These are phyloP conservation scores for Toxicodendron radicans DNA, from an alignment of 345 rosid species.

Conservation along the genomic window DNA sequence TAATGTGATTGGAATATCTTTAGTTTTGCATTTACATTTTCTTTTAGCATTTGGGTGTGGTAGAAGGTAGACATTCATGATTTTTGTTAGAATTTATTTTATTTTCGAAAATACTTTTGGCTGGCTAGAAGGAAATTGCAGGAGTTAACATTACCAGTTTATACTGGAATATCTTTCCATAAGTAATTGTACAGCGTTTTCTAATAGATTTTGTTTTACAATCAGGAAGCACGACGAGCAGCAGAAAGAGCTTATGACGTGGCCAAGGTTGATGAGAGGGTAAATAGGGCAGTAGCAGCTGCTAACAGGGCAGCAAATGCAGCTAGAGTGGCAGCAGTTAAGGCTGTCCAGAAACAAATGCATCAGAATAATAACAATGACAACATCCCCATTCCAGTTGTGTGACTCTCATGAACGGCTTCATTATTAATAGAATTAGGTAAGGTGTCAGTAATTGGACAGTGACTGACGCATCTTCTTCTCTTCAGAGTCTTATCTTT, in stretches of 20 bases:
- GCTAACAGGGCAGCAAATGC: constrained; percentile 93
- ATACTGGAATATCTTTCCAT: not conserved
- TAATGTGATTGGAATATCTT: not conserved
- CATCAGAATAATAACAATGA: constrained; percentile 41
- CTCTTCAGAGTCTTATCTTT: constrained; percentile 19
- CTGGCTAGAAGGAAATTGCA: not conserved
- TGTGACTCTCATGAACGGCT: constrained; percentile 23
- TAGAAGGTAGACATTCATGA: not conserved
- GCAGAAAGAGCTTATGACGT: constrained; percentile 85
- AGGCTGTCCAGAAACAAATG: constrained; percentile 82
- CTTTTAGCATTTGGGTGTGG: not conserved
- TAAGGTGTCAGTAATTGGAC: constrained; percentile 12
- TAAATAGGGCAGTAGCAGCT: constrained; percentile 77
- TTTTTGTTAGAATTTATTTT: not conserved
- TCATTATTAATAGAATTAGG: constrained; percentile 5
- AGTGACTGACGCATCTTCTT: constrained; percentile 21
- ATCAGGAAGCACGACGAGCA: constrained; percentile 83
- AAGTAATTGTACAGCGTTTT: not conserved
- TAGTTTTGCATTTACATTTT: not conserved
- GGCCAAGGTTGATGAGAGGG: constrained; percentile 89
- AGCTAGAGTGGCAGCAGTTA: constrained; percentile 82
- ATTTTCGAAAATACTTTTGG: not conserved
- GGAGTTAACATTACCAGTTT: not conserved
- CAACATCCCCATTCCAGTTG: constrained; percentile 49
- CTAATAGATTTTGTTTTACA: constrained; percentile 14